Evolutionary conservation across 2,329 filamentous ascomycete species (phyloP).

Genomic region (Curvularia sp.): DNA sequence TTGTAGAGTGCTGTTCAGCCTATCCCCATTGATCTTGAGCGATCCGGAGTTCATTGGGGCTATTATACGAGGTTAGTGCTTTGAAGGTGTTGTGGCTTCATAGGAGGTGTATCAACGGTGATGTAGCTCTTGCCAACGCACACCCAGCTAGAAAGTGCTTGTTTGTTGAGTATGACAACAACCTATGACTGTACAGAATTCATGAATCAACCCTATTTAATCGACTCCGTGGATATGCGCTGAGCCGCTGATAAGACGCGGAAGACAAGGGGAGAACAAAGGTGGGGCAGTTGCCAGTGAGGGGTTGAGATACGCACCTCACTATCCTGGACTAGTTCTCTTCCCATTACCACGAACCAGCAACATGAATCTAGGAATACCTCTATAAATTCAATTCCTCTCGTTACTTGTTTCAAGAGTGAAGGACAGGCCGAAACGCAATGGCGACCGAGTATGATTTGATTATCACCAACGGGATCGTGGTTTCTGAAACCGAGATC

Average conservation of each 20-base stretch:
- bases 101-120: not conserved
- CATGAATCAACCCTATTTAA: constrained; percentile 3
- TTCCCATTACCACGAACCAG: constrained; percentile 13
- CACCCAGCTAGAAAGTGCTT: constrained; percentile 20
- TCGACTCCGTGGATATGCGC: constrained; percentile 12
- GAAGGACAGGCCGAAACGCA: not conserved
- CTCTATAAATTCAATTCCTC: not conserved
- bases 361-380: constrained; percentile 2
- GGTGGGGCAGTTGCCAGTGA: constrained; percentile 28
- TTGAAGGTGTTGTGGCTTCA: not conserved
- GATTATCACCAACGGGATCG: constrained; percentile 53
- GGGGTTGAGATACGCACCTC: constrained; percentile 36
- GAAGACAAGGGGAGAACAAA: constrained; percentile 13
- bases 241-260: constrained; percentile 30
- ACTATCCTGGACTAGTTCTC: constrained; percentile 26
- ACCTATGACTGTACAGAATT: constrained; percentile 24
- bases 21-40: constrained; percentile 34
- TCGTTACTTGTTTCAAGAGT: not conserved
- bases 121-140: constrained; percentile 1
- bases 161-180: constrained; percentile 17
- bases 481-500: constrained; percentile 52
- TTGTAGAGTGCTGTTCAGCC: constrained; percentile 36
- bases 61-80: not conserved
- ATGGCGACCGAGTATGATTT: constrained; percentile 46
- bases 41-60: constrained; percentile 12